Conservation (phyloP, 1,284 basidiomycete species). For the Pseudozyma sp. region DNA sequence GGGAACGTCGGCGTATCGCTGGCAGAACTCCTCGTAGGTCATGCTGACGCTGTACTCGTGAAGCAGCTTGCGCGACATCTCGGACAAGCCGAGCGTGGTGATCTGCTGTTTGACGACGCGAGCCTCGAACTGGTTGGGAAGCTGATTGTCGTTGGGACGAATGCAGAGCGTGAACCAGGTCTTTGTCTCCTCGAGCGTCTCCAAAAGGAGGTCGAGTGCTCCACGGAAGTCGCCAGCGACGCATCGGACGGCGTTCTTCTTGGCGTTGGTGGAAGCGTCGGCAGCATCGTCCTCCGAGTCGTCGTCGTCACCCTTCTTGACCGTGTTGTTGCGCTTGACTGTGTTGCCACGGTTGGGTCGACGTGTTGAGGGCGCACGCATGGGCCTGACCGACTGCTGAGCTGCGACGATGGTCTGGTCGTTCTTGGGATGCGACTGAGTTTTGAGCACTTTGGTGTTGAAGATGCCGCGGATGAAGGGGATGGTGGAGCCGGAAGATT, state of each 20-base stretch:
- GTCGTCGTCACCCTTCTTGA: slow-evolving; percentile 74
- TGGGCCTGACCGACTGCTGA: slow-evolving; percentile 90
- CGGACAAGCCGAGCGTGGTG: slow-evolving; percentile 81
- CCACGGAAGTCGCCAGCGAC: slow-evolving; percentile 87
- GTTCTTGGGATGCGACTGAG: slow-evolving; percentile 87
- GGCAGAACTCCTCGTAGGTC: slow-evolving; percentile 87
- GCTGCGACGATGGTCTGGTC: slow-evolving; percentile 94
- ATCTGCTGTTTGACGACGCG: slow-evolving; percentile 92
- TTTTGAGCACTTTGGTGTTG: slow-evolving; percentile 85
- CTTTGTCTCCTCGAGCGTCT: slow-evolving; percentile 89
- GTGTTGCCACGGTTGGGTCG: slow-evolving; percentile 54
- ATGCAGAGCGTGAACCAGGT: slow-evolving; percentile 92
- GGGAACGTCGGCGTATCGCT: slow-evolving; percentile 71
- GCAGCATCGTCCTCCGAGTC: slow-evolving; percentile 67
- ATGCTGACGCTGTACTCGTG: slow-evolving; percentile 76
- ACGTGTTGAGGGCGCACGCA: slow-evolving; percentile 81
- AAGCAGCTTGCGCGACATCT: slow-evolving; percentile 72
- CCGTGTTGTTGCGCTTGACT: slow-evolving; percentile 53
- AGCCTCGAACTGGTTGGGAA: slow-evolving; percentile 92
- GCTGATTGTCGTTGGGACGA: slow-evolving; percentile 92
- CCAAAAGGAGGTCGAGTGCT: slow-evolving; percentile 85
- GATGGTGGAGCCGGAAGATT: slow-evolving; percentile 54
- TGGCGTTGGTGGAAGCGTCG: slow-evolving; percentile 33
- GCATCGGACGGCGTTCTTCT: slow-evolving; percentile 70
- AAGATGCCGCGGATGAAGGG: slow-evolving; percentile 92